Evolutionary conservation across 1,284 basidiomycete genomes (phyloP).

Genomic region (Athelia psychrophila): DNA sequence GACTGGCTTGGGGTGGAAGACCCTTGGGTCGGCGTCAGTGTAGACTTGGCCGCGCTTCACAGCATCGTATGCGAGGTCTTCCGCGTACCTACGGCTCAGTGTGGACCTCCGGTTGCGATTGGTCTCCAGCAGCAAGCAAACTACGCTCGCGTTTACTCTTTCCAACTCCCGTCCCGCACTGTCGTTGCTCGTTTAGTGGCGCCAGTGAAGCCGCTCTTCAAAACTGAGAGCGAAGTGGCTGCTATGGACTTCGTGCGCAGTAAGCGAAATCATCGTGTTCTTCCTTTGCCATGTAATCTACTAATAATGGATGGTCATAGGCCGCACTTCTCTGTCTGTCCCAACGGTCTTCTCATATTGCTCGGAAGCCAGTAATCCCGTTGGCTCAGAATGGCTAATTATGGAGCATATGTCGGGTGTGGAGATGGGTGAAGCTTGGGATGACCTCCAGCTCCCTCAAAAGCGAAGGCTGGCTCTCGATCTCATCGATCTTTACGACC

Average conservation of each 20-base stretch:
- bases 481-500: background rate
- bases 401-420: background rate
- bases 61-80: background rate
- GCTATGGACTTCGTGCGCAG: constrained; percentile 1
- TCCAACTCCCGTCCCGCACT: background rate
- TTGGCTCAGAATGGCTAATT: background rate
- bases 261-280: background rate
- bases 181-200: background rate
- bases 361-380: background rate
- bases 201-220: constrained; percentile 1
- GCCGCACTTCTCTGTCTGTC: background rate
- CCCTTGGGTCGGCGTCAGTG: background rate
- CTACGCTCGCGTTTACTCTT: background rate
- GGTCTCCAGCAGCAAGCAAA: background rate
- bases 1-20: background rate
- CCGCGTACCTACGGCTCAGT: background rate
- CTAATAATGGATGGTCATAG: background rate
- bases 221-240: background rate
- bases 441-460: background rate
- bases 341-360: background rate
- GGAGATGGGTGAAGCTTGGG: background rate
- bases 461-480: background rate
- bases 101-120: background rate
- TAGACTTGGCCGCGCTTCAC: background rate
- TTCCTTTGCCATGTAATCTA: background rate